Evolutionary conservation across 345 rosid species (phyloP).

Genomic region (Hypericum androsaemum): DNA sequence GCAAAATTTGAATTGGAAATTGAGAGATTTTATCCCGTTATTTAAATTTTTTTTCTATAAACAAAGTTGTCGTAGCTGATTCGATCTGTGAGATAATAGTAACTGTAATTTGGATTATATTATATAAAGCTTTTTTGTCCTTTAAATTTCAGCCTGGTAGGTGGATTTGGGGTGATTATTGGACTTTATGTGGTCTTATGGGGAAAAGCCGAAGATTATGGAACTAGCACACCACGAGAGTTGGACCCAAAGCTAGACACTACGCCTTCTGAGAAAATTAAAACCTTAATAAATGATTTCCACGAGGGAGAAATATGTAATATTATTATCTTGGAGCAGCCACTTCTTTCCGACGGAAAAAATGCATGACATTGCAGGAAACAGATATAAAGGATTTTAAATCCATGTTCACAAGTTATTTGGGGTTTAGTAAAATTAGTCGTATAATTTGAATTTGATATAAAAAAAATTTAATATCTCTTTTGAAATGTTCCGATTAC

Average conservation of each 20-base stretch:
- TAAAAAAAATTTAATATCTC: too few relatives aligned
- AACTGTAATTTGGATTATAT: not conserved
- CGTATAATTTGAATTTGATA: too few relatives aligned
- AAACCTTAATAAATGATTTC: conserved; percentile 29
- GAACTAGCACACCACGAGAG: conserved; percentile 12
- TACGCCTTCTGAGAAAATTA: conserved; percentile 13
- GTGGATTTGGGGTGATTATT: conserved; percentile 19
- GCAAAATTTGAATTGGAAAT: too few relatives aligned
- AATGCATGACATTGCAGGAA: not conserved
- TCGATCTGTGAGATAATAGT: not conserved
- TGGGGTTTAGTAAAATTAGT: too few relatives aligned
- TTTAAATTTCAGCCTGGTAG: conserved; percentile 30
- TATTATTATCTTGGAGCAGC: conserved; percentile 26
- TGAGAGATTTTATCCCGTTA: too few relatives aligned
- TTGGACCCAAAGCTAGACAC: conserved; percentile 16
- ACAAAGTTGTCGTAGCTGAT: too few relatives aligned
- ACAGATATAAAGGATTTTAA: too few relatives aligned
- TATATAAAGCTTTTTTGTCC: not conserved
- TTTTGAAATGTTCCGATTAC: too few relatives aligned
- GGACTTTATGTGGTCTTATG: conserved; percentile 34
- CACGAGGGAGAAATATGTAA: conserved; percentile 15
- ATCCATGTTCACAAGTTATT: too few relatives aligned
- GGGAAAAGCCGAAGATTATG: conserved; percentile 52
- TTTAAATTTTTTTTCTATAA: too few relatives aligned
- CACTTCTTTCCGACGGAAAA: conserved; percentile 35